Evolutionary conservation across 371 early-diverging fungal genomes (phyloP).

Genomic region (Syncephalastrum contaminatum): DNA sequence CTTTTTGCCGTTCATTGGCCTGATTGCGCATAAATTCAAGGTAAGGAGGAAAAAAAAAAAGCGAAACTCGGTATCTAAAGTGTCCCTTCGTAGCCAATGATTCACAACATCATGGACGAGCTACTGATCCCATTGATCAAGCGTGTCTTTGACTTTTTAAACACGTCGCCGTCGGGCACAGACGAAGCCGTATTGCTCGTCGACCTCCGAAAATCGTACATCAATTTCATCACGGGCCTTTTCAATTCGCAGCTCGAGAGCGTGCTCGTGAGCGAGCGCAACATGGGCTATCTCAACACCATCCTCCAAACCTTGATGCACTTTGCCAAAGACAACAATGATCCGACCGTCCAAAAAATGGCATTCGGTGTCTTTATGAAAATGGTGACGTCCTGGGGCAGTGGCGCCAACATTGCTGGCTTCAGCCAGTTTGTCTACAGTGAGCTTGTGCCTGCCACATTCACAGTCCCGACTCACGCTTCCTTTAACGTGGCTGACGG

Average conservation of each 20-base stretch:
- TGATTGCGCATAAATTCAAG: conserved; percentile 88
- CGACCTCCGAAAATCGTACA: conserved; percentile 81
- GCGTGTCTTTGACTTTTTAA: conserved; percentile 81
- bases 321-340: conserved; percentile 73
- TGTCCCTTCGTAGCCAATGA: conserved; percentile 32
- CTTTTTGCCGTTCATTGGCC: conserved; percentile 83
- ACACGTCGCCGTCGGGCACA: conserved; percentile 83
- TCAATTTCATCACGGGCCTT: conserved; percentile 78
- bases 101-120: conserved; percentile 65
- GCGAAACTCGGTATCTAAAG: not conserved
- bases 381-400: conserved; percentile 80
- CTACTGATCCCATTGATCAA: conserved; percentile 80
- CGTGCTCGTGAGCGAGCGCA: conserved; percentile 76
- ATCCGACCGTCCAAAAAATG: conserved; percentile 75
- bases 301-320: conserved; percentile 79
- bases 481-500: conserved; percentile 81
- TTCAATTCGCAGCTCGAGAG: conserved; percentile 81
- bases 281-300: conserved; percentile 67
- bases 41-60: conserved; percentile 31
- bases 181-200: conserved; percentile 81
- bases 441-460: conserved; percentile 73
- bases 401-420: conserved; percentile 44
- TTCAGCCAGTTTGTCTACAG: conserved; percentile 83
- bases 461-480: conserved; percentile 79
- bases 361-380: conserved; percentile 82